A percentile compares a stretch with the other conserved stretches of the same genome.
Conservation (phyloP, 768 basidiomycete species). For the Boletellus emodensis region DNA sequence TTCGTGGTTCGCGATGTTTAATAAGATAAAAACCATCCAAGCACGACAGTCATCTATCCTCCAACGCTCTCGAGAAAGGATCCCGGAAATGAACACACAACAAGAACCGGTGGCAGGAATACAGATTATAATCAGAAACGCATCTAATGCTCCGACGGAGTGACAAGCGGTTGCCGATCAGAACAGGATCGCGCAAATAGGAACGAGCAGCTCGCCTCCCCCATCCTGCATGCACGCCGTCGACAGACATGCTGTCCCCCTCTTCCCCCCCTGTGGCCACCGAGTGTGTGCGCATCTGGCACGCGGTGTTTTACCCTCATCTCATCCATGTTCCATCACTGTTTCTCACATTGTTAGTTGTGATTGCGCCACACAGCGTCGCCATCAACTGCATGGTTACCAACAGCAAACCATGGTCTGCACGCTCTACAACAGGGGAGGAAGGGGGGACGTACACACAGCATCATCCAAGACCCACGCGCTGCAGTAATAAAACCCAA, state of each 20-base stretch:
- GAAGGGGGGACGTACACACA: slow-evolving; percentile 6
- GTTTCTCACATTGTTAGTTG: slow-evolving; percentile 2
- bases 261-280: slow-evolving; percentile 5
- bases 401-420: too few species aligned
- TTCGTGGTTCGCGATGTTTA: slow-evolving; percentile 12
- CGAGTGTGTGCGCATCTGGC: slow-evolving; percentile 8
- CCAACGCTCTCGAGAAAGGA: slow-evolving; percentile 2
- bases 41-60: neutral
- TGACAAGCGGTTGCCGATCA: slow-evolving; percentile 3
- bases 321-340: slow-evolving; percentile 5
- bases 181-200: slow-evolving; percentile 10
- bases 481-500: slow-evolving; percentile 50
- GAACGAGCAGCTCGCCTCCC: neutral
- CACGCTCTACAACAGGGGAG: slow-evolving; percentile 1
- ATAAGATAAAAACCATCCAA: slow-evolving; percentile 4
- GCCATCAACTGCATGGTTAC: slow-evolving; percentile 9
- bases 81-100: slow-evolving; percentile 22
- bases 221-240: slow-evolving; percentile 10
- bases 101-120: slow-evolving; percentile 5
- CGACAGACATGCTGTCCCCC: slow-evolving; percentile 6
- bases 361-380: slow-evolving; percentile 5
- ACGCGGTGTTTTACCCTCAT: slow-evolving; percentile 17
- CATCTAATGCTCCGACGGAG: too few species aligned
- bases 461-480: too few species aligned
- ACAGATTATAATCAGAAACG: slow-evolving; percentile 5